Percentiles rank a stretch among this genome's conserved stretches.
Evolutionary conservation across 2,329 filamentous ascomycete genomes (phyloP).

Genomic region (Didymella arachidicola): DNA sequence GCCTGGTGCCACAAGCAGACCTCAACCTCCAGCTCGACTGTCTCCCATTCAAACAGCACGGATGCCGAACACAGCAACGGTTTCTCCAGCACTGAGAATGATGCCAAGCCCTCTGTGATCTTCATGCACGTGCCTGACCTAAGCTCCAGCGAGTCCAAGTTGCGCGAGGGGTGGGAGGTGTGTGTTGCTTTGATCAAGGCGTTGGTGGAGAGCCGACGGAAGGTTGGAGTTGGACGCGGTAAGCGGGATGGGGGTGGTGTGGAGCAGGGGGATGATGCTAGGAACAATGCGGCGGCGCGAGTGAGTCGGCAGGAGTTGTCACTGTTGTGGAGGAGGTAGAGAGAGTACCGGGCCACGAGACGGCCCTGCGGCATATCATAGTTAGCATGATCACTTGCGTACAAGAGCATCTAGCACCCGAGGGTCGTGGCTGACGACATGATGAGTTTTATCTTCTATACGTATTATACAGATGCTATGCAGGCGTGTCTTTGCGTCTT

Average conservation of each 20-base stretch:
- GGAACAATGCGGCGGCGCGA: conserved; percentile 3
- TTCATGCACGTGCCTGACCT: conserved; percentile 50
- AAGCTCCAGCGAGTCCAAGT: conserved; percentile 34
- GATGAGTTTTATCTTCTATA: neutral
- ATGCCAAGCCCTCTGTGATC: conserved; percentile 36
- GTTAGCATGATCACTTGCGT: neutral
- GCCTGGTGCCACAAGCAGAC: conserved; percentile 35
- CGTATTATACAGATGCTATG: neutral
- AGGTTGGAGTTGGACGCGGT: conserved; percentile 25
- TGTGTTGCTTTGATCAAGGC: conserved; percentile 46
- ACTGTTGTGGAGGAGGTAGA: too few relatives aligned
- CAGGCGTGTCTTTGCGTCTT: neutral
- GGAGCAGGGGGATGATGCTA: conserved; percentile 9
- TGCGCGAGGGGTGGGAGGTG: conserved; percentile 40
- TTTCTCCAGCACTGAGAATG: neutral
- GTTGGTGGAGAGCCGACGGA: conserved; percentile 41
- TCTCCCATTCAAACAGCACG: too few relatives aligned
- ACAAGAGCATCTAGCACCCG: neutral
- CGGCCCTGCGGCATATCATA: too few relatives aligned
- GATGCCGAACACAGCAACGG: too few relatives aligned
- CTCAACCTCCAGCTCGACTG: neutral
- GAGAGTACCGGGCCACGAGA: too few relatives aligned
- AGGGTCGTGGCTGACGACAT: neutral
- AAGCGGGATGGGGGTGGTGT: neutral
- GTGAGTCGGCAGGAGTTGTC: neutral